A percentile compares a stretch with the other conserved stretches of the same genome.
These are phyloP conservation scores for Astrocystis sublimbata DNA, from an alignment of 495 filamentous ascomycete species.

Conservation along the genomic window DNA sequence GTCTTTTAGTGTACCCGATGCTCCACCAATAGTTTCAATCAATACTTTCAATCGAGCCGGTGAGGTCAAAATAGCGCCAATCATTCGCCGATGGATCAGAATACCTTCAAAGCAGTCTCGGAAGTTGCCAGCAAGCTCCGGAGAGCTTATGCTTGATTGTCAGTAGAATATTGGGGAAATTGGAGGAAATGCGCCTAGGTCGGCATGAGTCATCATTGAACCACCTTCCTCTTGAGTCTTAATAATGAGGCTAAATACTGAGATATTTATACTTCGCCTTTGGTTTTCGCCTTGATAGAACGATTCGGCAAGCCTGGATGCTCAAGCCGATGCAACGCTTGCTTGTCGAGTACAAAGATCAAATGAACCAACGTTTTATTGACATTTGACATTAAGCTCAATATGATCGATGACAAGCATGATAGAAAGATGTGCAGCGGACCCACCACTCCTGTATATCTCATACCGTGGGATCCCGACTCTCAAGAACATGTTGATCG, in stretches of 20 bases:
- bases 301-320: too few species aligned
- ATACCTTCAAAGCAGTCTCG: too few species aligned
- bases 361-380: background rate
- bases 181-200: too few species aligned
- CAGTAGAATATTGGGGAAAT: too few species aligned
- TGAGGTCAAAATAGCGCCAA: too few species aligned
- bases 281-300: background rate
- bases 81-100: too few species aligned
- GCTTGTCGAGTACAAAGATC: background rate
- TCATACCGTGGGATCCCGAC: slow-evolving; percentile 39
- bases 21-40: too few species aligned
- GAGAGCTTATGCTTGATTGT: too few species aligned
- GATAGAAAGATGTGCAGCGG: background rate
- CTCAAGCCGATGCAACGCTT: background rate
- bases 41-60: too few species aligned
- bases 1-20: too few species aligned
- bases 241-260: background rate
- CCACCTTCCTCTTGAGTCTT: background rate
- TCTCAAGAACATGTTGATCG: slow-evolving; percentile 32
- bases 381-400: background rate
- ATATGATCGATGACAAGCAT: background rate
- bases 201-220: background rate
- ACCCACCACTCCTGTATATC: slow-evolving; percentile 2
- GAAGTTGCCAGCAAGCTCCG: too few species aligned
- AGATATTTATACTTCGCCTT: background rate